These are phyloP conservation scores for Cytospora mali DNA, from an alignment of 2,329 filamentous ascomycete species.

Conservation along the genomic window DNA sequence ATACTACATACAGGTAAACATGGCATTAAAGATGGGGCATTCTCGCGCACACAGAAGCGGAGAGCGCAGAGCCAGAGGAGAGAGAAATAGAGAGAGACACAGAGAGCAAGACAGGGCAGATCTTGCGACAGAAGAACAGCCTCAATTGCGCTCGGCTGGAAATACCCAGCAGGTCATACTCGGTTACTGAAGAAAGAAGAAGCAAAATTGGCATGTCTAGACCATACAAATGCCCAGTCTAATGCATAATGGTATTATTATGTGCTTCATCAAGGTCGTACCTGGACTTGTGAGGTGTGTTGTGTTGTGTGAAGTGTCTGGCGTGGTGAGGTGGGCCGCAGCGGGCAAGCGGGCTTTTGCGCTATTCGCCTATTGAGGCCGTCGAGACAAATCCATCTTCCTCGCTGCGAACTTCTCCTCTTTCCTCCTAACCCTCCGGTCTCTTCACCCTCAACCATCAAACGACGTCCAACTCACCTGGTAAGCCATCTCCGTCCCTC, in stretches of 20 bases:
- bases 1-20: background rate
- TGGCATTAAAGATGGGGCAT: background rate
- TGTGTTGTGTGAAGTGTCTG: conserved; percentile 22
- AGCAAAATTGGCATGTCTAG: background rate
- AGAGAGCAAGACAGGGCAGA: conserved; percentile 1
- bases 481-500: conserved; percentile 33
- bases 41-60: conserved; percentile 9
- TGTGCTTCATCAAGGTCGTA: conserved; percentile 7
- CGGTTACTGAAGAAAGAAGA: background rate
- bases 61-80: background rate
- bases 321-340: conserved; percentile 26
- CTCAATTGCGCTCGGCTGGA: conserved; percentile 14
- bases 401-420: conserved; percentile 38
- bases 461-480: conserved; percentile 32
- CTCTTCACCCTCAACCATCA: conserved; percentile 36
- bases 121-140: background rate
- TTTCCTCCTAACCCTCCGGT: conserved; percentile 36
- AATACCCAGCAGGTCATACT: background rate
- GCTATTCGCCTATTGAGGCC: conserved; percentile 30
- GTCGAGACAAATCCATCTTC: conserved; percentile 33
- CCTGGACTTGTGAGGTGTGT: background rate
- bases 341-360: conserved; percentile 31
- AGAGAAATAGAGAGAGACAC: background rate
- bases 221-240: background rate
- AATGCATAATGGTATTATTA: background rate